These are phyloP conservation scores for Phytophthora sansomeana DNA, from an alignment of 352 stramenopile species.

Conservation along the genomic window DNA sequence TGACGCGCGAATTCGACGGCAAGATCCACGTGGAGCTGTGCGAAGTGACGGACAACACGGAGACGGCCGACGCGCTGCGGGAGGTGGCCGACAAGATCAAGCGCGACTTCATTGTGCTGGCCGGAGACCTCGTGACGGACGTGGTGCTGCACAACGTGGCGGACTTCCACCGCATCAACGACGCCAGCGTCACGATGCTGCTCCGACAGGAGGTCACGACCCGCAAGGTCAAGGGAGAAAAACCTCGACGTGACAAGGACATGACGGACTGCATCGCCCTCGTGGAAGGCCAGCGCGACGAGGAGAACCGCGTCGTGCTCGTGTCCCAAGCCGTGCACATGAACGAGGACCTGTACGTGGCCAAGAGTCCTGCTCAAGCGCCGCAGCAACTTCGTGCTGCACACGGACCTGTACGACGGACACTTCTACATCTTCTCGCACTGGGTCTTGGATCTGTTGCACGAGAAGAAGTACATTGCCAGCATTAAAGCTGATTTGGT, in stretches of 20 bases:
- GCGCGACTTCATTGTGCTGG: constrained; percentile 84
- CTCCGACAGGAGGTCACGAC: constrained; percentile 57
- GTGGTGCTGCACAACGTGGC: constrained; percentile 83
- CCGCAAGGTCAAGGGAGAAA: constrained; percentile 66
- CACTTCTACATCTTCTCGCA: constrained; percentile 90
- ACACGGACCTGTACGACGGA: constrained; percentile 83
- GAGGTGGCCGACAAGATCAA: constrained; percentile 82
- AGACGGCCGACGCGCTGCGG: constrained; percentile 79
- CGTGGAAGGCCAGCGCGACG: constrained; percentile 45
- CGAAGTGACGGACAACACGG: constrained; percentile 74
- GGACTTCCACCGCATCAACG: constrained; percentile 84
- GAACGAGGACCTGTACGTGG: constrained; percentile 83
- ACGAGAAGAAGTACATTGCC: constrained; percentile 87
- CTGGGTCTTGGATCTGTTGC: constrained; percentile 79
- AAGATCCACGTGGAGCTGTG: constrained; percentile 83
- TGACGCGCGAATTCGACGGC: constrained; percentile 80
- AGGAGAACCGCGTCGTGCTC: constrained; percentile 76
- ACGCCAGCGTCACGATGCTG: constrained; percentile 87
- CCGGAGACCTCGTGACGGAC: constrained; percentile 82
- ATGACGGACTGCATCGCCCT: constrained; percentile 86
- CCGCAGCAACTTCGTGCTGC: constrained; percentile 73
- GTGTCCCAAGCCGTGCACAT: constrained; percentile 80
- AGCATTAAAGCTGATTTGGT: constrained; percentile 88
- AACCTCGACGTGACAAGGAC: constrained; percentile 79
- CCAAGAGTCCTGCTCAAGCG: constrained; percentile 83